A percentile compares a stretch with the other conserved stretches of the same genome.
Evolutionary conservation across 306 rosid species (phyloP).

Genomic region (Vicia sativa): DNA sequence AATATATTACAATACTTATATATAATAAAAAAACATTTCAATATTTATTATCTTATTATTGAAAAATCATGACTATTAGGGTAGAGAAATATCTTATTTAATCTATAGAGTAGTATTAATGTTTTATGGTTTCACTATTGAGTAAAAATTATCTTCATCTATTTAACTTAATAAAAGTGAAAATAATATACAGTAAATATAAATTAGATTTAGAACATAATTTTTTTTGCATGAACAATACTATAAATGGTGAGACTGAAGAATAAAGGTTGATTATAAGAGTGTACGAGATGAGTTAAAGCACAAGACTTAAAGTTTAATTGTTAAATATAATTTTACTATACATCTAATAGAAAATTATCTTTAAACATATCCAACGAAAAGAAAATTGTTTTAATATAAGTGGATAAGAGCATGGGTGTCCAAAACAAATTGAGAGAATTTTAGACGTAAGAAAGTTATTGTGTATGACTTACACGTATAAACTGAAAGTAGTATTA

Average conservation of each 20-base stretch:
- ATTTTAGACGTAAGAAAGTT: slow-evolving; percentile 37
- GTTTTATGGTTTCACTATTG: too few relatives aligned
- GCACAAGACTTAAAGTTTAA: too few relatives aligned
- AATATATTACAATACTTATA: background rate
- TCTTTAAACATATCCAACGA: background rate
- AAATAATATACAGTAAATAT: too few relatives aligned
- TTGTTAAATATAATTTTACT: too few relatives aligned
- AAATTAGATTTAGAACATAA: too few relatives aligned
- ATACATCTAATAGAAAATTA: background rate
- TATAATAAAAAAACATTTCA: background rate
- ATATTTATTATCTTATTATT: background rate
- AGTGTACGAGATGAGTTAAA: too few relatives aligned
- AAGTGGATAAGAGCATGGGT: background rate
- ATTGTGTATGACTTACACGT: background rate
- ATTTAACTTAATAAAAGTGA: too few relatives aligned
- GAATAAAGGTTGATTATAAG: too few relatives aligned
- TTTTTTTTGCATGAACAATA: too few relatives aligned
- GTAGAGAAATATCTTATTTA: background rate
- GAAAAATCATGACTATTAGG: background rate
- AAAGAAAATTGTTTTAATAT: background rate
- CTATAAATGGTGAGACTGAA: too few relatives aligned
- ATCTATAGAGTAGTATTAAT: too few relatives aligned
- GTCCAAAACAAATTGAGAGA: slow-evolving; percentile 15
- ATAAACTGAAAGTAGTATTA: slow-evolving; percentile 4
- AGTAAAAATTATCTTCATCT: too few relatives aligned